These are phyloP conservation scores for Stipa capillata DNA, from an alignment of 176 grass and related monocot species.

Conservation along the genomic window DNA sequence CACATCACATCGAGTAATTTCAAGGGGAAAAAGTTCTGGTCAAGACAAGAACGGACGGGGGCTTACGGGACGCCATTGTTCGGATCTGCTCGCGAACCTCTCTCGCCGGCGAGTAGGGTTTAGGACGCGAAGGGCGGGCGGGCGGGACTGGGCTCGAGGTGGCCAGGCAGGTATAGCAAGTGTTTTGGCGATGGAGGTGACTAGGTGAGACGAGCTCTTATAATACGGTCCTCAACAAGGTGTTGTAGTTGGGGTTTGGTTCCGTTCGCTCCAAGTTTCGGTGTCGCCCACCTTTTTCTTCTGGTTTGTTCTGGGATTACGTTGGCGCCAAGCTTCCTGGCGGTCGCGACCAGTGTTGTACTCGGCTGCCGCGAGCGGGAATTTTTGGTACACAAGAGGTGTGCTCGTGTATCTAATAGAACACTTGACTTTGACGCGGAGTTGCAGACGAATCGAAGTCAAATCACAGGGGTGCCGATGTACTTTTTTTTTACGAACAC, in stretches of 20 bases:
- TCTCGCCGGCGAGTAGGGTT: not conserved
- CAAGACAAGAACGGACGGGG: not conserved
- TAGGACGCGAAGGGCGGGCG: not conserved
- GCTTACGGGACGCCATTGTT: conserved; percentile 34
- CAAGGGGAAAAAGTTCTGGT: not conserved
- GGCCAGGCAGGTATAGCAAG: not conserved
- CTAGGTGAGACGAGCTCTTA: not conserved
- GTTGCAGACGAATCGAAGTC: too few relatives aligned
- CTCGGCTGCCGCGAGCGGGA: not conserved
- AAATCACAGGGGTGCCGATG: too few relatives aligned
- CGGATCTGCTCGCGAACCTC: not conserved
- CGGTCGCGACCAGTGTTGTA: not conserved
- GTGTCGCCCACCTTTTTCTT: not conserved
- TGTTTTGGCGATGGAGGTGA: not conserved
- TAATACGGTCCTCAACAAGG: not conserved
- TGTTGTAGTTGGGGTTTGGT: not conserved
- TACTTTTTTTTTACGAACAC: too few relatives aligned
- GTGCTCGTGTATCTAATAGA: too few relatives aligned
- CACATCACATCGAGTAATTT: not conserved
- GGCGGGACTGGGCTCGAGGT: not conserved
- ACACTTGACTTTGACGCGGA: too few relatives aligned
- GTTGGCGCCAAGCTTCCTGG: conserved; percentile 24
- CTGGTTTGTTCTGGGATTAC: not conserved
- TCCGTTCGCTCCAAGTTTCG: conserved; percentile 23
- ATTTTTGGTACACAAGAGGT: too few relatives aligned